Conservation (phyloP, 768 basidiomycete species). For the Hygrocybe coccinea region DNA sequence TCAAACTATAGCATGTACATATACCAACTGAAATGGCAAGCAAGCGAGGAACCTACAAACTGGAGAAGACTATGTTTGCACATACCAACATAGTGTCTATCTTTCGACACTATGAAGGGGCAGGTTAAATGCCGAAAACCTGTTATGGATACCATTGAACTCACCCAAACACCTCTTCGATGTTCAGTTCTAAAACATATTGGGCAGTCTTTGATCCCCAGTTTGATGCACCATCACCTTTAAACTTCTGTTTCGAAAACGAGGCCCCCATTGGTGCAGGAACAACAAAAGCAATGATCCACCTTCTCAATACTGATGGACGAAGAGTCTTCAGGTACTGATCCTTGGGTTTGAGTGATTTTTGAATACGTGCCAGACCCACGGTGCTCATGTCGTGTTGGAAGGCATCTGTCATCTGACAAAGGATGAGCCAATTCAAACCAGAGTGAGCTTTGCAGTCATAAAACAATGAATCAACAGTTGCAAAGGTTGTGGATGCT, state of each 20-base stretch:
- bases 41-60: too few species aligned
- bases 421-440: not conserved
- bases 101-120: too few species aligned
- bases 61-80: too few species aligned
- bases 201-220: slow-evolving; percentile 5
- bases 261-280: not conserved
- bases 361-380: not conserved
- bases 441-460: not conserved
- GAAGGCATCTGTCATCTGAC: not conserved
- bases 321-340: not conserved
- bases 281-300: slow-evolving; percentile 1
- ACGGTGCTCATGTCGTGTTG: not conserved
- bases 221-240: not conserved
- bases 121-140: too few species aligned
- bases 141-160: too few species aligned
- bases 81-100: too few species aligned
- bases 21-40: too few species aligned
- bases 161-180: not conserved
- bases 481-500: slow-evolving; percentile 1
- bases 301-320: not conserved
- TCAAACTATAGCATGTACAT: too few species aligned
- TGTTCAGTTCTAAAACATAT: not conserved
- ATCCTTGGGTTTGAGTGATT: not conserved
- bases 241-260: not conserved
- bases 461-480: slow-evolving; percentile 9